Evolutionary conservation across 768 basidiomycete genomes (phyloP).

Genomic region (Tricholomella constricta): DNA sequence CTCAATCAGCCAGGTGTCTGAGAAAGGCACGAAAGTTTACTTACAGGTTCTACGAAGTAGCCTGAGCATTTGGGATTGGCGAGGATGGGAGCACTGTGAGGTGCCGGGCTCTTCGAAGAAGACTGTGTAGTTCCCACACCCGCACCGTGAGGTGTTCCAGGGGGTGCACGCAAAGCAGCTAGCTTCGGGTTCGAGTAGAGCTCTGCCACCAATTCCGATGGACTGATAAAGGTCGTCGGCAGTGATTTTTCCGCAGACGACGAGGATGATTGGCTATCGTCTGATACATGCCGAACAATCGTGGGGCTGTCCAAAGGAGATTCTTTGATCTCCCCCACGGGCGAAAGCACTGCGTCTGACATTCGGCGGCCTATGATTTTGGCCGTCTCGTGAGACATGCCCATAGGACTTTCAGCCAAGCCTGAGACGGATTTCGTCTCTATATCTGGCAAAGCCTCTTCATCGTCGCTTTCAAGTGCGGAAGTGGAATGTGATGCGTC

Average conservation of each 20-base stretch:
- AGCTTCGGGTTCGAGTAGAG: constrained; percentile 45
- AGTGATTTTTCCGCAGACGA: constrained; percentile 15
- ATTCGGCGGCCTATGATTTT: constrained; percentile 41
- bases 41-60: constrained; percentile 94
- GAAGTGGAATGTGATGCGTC: constrained; percentile 46
- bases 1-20: background rate
- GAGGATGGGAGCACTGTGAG: constrained; percentile 65
- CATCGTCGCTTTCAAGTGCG: constrained; percentile 48
- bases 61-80: constrained; percentile 87
- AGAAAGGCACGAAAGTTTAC: constrained; percentile 28
- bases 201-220: constrained; percentile 44
- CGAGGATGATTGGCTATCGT: constrained; percentile 4
- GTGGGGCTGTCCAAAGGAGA: constrained; percentile 14
- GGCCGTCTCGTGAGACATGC: constrained; percentile 24
- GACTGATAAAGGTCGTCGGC: constrained; percentile 34
- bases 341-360: constrained; percentile 43
- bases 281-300: constrained; percentile 12
- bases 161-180: constrained; percentile 36
- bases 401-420: constrained; percentile 3
- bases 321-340: constrained; percentile 15
- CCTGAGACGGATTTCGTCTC: background rate
- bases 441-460: constrained; percentile 16
- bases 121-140: constrained; percentile 21
- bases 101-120: constrained; percentile 25
- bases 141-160: background rate